Base-by-base conservation (phyloP, 2,329 filamentous ascomycete genomes). In the Volutella citrinella region DNA sequence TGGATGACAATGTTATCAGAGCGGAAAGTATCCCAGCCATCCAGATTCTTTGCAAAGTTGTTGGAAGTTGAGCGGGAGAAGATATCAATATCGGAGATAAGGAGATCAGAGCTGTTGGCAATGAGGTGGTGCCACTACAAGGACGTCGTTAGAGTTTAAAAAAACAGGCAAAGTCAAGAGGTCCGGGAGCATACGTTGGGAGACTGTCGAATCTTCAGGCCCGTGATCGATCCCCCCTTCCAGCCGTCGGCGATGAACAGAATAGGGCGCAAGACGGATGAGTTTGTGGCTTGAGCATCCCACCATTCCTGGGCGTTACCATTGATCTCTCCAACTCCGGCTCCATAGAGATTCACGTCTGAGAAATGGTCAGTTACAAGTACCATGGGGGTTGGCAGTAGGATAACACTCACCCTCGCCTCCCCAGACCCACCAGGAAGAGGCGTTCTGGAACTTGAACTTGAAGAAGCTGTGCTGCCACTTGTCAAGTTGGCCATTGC, bases 301-400 rank as follows among this genome's bases (percentile, higher is more conserved):
- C 82, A 84, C 78, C 78, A 84, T 4, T 67, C 66, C 50, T 83
- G 78, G 2, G 80, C 80, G 39, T 77, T 79, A 12, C 82, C 82
- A 46, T 85, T 74, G 2, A 85, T 48, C 7, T 43, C 39, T 14
- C 52, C 51, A 15, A 39, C 32, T 15, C 49, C 51, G 12, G 72
- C 74, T 3, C 81, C 82, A 43, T 81, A 85, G 25, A 86, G 68
- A 39, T 83, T 80, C 10, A 86, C 47, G 23, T 56, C 50, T 27
- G n/a, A n/a, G n/a, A n/a, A n/a, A n/a, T n/a, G n/a, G n/a, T n/a
- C n/a, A n/a, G n/a, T n/a, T n/a, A n/a, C n/a, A n/a, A n/a, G n/a
- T n/a, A n/a, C n/a, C n/a, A n/a, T n/a, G n/a, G n/a, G n/a, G n/a
- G n/a, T n/a, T n/a, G n/a, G n/a, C n/a, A n/a, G n/a, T n/a, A n/a